A percentile compares a stretch with the other conserved stretches of the same genome.
Conservation (phyloP, 2,329 filamentous ascomycete genomes). For the Diaporthe citrichinensis region DNA sequence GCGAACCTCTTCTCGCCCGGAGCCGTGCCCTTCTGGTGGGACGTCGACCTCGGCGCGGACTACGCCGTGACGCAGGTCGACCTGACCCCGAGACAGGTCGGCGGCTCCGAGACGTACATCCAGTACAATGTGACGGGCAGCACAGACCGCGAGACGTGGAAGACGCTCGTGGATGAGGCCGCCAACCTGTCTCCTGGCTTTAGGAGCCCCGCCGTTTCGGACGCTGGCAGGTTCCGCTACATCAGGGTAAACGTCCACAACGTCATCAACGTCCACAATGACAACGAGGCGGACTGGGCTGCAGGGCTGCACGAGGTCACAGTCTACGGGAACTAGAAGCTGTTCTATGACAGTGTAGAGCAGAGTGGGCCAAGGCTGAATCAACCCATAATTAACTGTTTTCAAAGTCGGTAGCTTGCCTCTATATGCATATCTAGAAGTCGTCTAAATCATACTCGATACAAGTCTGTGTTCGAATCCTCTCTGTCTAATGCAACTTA, state of each 20-base stretch:
- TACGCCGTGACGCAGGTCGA: not conserved
- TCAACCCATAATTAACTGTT: too few relatives aligned
- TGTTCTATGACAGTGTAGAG: not conserved
- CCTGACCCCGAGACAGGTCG: slow-evolving; percentile 1
- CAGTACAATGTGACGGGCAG: slow-evolving; percentile 8
- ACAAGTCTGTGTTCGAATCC: not conserved
- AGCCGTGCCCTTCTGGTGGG: not conserved
- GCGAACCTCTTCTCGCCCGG: not conserved
- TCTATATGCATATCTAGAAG: not conserved
- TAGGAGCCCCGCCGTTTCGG: not conserved
- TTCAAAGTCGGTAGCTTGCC: not conserved
- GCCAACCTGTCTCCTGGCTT: slow-evolving; percentile 17
- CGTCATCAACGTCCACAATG: slow-evolving; percentile 3
- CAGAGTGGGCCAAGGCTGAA: not conserved
- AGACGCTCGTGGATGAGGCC: slow-evolving; percentile 5
- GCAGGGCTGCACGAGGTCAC: slow-evolving; percentile 8
- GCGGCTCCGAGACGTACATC: slow-evolving; percentile 15
- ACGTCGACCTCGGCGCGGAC: slow-evolving; percentile 15
- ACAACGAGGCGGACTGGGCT: slow-evolving; percentile 6
- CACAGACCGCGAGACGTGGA: not conserved
- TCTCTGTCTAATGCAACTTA: not conserved
- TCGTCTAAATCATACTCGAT: not conserved
- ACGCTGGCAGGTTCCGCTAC: not conserved
- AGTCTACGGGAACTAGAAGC: slow-evolving; percentile 5
- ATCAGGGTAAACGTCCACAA: not conserved